These are phyloP conservation scores for Tilletia horrida DNA, from an alignment of 1,284 basidiomycete genomes.

Conservation along the genomic window DNA sequence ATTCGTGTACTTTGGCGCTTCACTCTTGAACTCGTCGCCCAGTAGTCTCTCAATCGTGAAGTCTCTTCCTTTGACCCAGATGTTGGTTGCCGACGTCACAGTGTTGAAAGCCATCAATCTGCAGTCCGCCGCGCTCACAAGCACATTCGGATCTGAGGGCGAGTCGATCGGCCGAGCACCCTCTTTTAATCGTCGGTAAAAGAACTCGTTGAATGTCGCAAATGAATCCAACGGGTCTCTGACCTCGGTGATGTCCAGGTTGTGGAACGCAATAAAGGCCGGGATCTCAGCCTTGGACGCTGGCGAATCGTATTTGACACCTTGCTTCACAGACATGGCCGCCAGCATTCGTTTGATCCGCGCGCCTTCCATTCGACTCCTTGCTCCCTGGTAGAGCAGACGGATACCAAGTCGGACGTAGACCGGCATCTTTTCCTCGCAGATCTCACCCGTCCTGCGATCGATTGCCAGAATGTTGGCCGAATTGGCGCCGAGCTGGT, in stretches of 20 bases:
- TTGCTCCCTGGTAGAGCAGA: constrained; percentile 85
- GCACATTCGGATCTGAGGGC: constrained; percentile 69
- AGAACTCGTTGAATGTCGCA: constrained; percentile 83
- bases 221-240: constrained; percentile 77
- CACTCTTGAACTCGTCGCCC: constrained; percentile 70
- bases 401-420: constrained; percentile 90
- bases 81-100: constrained; percentile 73
- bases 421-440: constrained; percentile 96
- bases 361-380: constrained; percentile 82
- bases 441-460: constrained; percentile 77
- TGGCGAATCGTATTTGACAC: constrained; percentile 83
- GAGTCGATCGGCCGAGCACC: constrained; percentile 73
- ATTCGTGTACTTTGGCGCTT: constrained; percentile 68
- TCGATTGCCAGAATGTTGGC: constrained; percentile 75
- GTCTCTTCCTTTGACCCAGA: constrained; percentile 98
- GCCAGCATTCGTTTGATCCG: constrained; percentile 77
- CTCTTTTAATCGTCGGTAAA: constrained; percentile 84
- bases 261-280: constrained; percentile 84
- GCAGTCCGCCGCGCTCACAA: constrained; percentile 88
- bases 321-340: constrained; percentile 89
- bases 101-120: constrained; percentile 88
- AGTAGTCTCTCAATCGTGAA: constrained; percentile 77
- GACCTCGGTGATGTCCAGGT: constrained; percentile 77
- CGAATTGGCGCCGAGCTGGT: constrained; percentile 82
- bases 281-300: constrained; percentile 79